Conservation (phyloP, 1,284 basidiomycete genomes). For the Ceratobasidium sp. region DNA sequence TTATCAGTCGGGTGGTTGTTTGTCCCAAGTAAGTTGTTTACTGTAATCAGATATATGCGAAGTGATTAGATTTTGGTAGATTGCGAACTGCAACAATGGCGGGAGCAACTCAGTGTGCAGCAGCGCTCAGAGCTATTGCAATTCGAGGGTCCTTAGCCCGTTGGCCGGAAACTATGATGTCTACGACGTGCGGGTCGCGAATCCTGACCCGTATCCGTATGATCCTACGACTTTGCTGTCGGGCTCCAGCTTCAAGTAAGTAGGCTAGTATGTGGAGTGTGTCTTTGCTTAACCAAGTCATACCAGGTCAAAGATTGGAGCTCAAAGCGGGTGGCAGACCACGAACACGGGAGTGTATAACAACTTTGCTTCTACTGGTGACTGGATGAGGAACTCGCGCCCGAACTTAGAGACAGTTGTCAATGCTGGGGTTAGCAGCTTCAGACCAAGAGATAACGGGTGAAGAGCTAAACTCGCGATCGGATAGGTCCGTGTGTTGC, state of each 20-base stretch:
- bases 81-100: slow-evolving; percentile 34
- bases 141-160: slow-evolving; percentile 59
- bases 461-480: slow-evolving; percentile 63
- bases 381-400: slow-evolving; percentile 68
- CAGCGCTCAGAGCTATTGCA: slow-evolving; percentile 62
- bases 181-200: slow-evolving; percentile 61
- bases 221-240: slow-evolving; percentile 51
- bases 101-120: slow-evolving; percentile 55
- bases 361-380: slow-evolving; percentile 65
- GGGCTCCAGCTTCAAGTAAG: slow-evolving; percentile 17
- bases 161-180: slow-evolving; percentile 59
- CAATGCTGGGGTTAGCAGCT: slow-evolving; percentile 53
- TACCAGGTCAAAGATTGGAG: slow-evolving; percentile 56
- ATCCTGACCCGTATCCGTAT: slow-evolving; percentile 64
- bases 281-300: not conserved
- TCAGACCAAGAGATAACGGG: slow-evolving; percentile 54
- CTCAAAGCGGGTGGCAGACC: slow-evolving; percentile 58
- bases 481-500: not conserved
- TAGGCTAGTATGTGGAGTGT: not conserved
- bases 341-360: slow-evolving; percentile 42
- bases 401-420: slow-evolving; percentile 61
- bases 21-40: slow-evolving; percentile 54
- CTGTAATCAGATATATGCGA: not conserved
- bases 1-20: slow-evolving; percentile 59
- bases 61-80: slow-evolving; percentile 14